Base-by-base conservation (phyloP, 192 early-diverging fungal genomes). In the Linnemannia elongata region DNA sequence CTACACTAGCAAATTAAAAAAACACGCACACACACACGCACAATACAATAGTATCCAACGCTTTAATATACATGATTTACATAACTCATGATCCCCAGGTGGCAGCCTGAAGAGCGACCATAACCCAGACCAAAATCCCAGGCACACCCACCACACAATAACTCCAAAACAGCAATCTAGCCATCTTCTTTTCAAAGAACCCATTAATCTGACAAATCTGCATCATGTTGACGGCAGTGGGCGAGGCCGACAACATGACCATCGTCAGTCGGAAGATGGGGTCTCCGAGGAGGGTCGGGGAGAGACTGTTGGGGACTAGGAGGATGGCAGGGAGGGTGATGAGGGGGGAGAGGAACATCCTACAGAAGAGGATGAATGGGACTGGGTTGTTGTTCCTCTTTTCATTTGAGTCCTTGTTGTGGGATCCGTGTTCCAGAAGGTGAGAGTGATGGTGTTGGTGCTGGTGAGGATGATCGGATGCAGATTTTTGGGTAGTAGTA, bases 211-310 rank as follows among this genome's bases (percentile, higher is more conserved):
- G 92, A 54, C 91, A 89, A 35, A 95, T 93, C 10, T 93, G 93
- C 27, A 93, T 90, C 27, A 95, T 88, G 70, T 93, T 94, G 54
- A 95, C 91, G 0, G 94, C 94, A 3, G 94, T 93, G 9, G 94
- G 94, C 6, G 90, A 90, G 68, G 90, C 88, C 4, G 92, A 90
- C 49, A 95, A 72, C 15, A 95, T 87, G 17, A 95, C 86, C 70
- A 94, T 82, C 45, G 89, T 91, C 39, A 93, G 78, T 4, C 91
- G 80, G 70, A 94, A 94, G 38, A 93, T 89, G 0, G 93, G 94
- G 71, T 95, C 94, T 15, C 73, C 72, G 13, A 73, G 79, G 71
- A 93, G 88, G 52, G 88, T 82, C 2, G 92, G 75, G 3, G 75
- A 77, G 36, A 77, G 41, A 17, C 54, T 41, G 22, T 24, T 39